Conservation (phyloP, 176 grass and related monocot species). For the Ensete ventricosum region DNA sequence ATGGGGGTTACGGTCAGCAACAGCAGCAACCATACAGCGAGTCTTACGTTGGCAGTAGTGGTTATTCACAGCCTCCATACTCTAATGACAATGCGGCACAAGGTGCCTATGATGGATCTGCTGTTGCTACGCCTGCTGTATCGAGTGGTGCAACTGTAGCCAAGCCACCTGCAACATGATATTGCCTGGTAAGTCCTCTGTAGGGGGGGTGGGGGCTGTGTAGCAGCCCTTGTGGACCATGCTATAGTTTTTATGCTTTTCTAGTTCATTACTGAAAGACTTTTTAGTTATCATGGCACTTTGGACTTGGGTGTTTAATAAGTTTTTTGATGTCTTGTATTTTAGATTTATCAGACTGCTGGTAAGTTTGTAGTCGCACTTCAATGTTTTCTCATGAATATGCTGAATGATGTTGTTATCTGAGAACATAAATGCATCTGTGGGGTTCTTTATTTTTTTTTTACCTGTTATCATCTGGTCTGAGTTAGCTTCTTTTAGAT, state of each 20-base stretch:
- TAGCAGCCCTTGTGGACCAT: background rate
- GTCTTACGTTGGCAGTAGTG: background rate
- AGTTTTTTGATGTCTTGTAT: background rate
- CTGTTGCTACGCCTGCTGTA: background rate
- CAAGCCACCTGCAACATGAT: constrained; percentile 11
- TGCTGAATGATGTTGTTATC: background rate
- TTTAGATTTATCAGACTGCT: background rate
- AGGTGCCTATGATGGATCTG: constrained; percentile 5
- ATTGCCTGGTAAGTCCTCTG: background rate
- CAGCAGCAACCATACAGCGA: constrained; percentile 9
- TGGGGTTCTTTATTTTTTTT: no score
- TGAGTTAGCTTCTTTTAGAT: no score
- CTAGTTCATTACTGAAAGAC: background rate
- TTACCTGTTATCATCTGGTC: no score
- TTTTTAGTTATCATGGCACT: background rate
- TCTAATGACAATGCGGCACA: background rate
- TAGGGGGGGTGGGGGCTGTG: background rate
- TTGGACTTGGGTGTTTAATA: background rate
- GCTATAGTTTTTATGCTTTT: background rate
- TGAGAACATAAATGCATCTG: no score
- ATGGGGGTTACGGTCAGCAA: constrained; percentile 8
- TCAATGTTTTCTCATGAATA: background rate
- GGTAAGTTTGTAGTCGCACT: background rate
- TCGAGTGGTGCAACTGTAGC: background rate
- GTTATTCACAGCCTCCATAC: constrained; percentile 7